phyloP scores from a whole-genome alignment of 164 flowering plant species.

The Tinospora cordifolia region DNA sequence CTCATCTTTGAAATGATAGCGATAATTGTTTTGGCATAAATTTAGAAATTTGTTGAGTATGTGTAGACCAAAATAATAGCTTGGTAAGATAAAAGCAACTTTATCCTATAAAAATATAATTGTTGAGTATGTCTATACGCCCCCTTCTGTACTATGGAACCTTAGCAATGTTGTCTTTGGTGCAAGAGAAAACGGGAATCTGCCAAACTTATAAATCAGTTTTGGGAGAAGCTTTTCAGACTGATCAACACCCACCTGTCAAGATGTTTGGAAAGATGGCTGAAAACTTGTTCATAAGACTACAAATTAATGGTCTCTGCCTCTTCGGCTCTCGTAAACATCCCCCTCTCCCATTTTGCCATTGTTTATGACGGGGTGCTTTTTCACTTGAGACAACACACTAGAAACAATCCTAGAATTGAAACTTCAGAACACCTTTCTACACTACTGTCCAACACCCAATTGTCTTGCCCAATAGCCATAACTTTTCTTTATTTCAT shows the following conservation, averaged over 20 bases:
- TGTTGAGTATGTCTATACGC: no score
- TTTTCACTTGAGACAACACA: background rate
- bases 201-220: background rate
- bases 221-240: background rate
- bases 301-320: background rate
- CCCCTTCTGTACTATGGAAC: no score
- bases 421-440: background rate
- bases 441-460: background rate
- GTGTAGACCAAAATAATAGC: no score
- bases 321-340: slow-evolving; percentile 1
- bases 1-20: no score
- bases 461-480: background rate
- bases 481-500: background rate
- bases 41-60: no score
- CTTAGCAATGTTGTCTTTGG: no score
- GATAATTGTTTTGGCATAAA: no score
- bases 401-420: slow-evolving; percentile 1
- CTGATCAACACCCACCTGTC: background rate
- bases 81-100: no score
- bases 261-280: background rate
- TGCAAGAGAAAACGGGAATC: background rate
- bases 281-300: background rate
- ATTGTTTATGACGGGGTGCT: background rate
- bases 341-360: background rate
- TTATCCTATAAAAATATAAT: no score